Base-by-base conservation (phyloP, 805 yeast genomes). In the Dipodascus geniculatus region DNA sequence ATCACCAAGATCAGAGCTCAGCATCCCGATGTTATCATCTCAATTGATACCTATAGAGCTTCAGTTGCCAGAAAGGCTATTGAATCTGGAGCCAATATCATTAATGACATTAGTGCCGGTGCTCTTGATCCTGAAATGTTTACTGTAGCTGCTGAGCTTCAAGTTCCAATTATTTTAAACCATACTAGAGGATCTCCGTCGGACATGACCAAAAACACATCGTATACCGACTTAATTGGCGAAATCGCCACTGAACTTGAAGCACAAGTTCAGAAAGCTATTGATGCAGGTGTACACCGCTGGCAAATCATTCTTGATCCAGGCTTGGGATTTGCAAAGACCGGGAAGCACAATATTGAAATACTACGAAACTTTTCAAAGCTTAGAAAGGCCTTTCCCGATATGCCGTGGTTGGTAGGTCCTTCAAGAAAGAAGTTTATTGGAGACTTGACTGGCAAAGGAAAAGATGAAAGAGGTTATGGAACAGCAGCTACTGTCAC, bases 231-330 rank as follows among this genome's bases (percentile, higher is more conserved):
- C 16, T 48, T 52, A 22, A 64, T 51, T 59, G 63, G 19, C 57
- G 62, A 59, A 1, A 58, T 53, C 23, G 52, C 60, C 49, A 59
- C 56, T 6, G 99, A 93, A 65, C 68, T 91, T 51, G 71, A 81
- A 6, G 58, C 60, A 2, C 78, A 80, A 53, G 74, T 88, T 24
- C 59, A 66, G 0, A 73, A 70, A 53, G 95, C 96, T 11, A 68
- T 78, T 48, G 61, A 60, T 0, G 70, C 66, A 0, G 96, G 96
- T 2, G 80, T 91, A 1, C 73, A 75, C 55, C 81, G 91, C 67
- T 93, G 96, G 96, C 98, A 93, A 68, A 71, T 93, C 2, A 80
- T 93, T 17, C 63, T 89, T 2, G 99, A 93, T 65, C 99, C 99
- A 0, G 99, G 99, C 1, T 69, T 93, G 47, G 99, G 99, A 1